phyloP scores from a whole-genome alignment of 2,329 filamentous ascomycete species.

The Mariannaea sp. region DNA sequence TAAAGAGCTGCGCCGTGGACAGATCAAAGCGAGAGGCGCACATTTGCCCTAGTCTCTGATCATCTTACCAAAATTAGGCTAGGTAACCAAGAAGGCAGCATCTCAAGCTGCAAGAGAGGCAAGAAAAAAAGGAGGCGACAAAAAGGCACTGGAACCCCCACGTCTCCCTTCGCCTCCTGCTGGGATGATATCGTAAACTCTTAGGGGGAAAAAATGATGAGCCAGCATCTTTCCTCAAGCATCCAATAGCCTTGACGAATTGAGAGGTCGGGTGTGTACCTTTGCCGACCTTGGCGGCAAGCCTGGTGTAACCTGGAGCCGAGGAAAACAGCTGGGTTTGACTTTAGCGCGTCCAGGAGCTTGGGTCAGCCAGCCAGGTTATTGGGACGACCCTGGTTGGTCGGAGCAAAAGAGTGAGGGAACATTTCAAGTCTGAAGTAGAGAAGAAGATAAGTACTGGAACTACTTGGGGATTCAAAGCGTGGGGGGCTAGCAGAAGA shows the following conservation, averaged over 20 bases:
- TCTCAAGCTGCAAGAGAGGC: no score
- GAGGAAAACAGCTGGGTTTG: no score
- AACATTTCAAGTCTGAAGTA: neutral
- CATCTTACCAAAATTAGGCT: neutral
- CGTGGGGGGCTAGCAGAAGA: neutral
- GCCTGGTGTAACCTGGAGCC: constrained; percentile 24
- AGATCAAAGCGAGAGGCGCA: neutral
- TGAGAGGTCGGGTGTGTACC: constrained; percentile 16
- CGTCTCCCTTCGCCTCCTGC: constrained; percentile 9
- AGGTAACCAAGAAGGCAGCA: neutral
- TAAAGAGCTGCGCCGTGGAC: constrained; percentile 7
- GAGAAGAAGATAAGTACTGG: neutral
- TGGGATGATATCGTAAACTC: neutral
- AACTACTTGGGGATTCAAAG: neutral
- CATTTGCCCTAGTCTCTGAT: neutral
- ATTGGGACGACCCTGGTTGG: constrained; percentile 12
- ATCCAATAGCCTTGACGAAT: constrained; percentile 29
- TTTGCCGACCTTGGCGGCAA: constrained; percentile 4
- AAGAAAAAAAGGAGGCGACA: constrained; percentile 2
- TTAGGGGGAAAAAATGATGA: neutral
- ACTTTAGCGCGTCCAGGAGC: constrained; percentile 13
- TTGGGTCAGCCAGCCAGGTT: constrained; percentile 16
- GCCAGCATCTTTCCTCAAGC: neutral
- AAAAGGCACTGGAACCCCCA: constrained; percentile 24
- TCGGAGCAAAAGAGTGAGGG: neutral